These are phyloP conservation scores for Psilocybe tampanensis DNA, from an alignment of 768 basidiomycete species.

Conservation along the genomic window DNA sequence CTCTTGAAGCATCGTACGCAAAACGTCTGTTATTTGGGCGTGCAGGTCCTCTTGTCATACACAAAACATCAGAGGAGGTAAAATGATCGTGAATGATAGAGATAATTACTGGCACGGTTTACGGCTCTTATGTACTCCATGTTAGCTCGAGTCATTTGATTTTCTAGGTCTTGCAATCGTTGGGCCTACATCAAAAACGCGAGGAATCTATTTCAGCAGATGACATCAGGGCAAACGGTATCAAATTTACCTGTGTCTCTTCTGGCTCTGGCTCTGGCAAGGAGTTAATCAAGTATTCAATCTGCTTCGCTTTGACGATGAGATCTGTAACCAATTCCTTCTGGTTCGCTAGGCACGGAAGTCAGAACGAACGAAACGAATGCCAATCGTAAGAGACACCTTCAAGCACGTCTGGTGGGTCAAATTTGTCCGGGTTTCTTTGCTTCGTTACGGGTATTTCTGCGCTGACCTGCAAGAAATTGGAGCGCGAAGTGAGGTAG, in stretches of 20 bases:
- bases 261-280: constrained; percentile 80
- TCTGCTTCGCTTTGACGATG: constrained; percentile 85
- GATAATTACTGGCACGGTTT: constrained; percentile 69
- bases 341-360: constrained; percentile 63
- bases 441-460: constrained; percentile 86
- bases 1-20: constrained; percentile 59
- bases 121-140: constrained; percentile 76
- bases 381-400: constrained; percentile 40
- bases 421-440: constrained; percentile 71
- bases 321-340: constrained; percentile 84
- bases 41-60: constrained; percentile 61
- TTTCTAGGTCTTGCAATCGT: constrained; percentile 67
- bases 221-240: neutral
- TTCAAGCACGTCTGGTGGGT: constrained; percentile 74
- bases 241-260: constrained; percentile 70
- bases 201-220: neutral
- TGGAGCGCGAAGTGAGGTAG: constrained; percentile 77
- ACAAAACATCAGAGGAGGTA: constrained; percentile 49
- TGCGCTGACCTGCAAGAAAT: constrained; percentile 76
- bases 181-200: constrained; percentile 45
- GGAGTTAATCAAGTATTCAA: constrained; percentile 81
- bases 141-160: constrained; percentile 73
- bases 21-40: constrained; percentile 57
- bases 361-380: neutral
- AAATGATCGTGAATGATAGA: neutral